Evolutionary conservation across 2,329 filamentous ascomycete genomes (phyloP), one percentile per base, ranked within the genome.

Genomic region (Diaporthe sp.): DNA sequence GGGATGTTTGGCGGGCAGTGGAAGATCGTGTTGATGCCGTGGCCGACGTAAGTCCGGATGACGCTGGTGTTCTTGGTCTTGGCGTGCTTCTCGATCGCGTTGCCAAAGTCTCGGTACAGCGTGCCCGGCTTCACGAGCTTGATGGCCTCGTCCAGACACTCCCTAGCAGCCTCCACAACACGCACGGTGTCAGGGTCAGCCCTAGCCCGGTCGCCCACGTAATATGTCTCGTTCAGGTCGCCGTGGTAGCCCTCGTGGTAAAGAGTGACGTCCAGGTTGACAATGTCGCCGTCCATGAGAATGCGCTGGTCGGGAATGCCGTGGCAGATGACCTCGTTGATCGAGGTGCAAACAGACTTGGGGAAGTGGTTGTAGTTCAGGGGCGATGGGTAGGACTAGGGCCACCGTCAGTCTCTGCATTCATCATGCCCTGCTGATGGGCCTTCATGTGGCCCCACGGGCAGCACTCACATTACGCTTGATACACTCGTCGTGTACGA

Each of bases 251-350:
- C 97, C 75, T 93, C 94, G 82, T 98, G 95, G 84, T 97, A 99
- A 56, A 99, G 86, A 0, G 95, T 96, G 7, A 99, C 94, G 79
- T 99, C 97, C 78, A 99, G 95, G 86, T 99, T 99, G 81, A 99
- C 86, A 77, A 99, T 98, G 80, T 99, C 97, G 76, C 97, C 97
- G 78, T 99, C 96, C 77, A 95, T 85, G 1, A 99, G 89, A 10
- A 94, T 88, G 72, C 97, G 92, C 82, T 97, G 92, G 81, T 99
- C 97, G 22, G 97, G 97, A 77, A 99, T 99, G 70, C 97, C 97
- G 87, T 99, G 97, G 87, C 97, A 99, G 83, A 99, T 98, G 77
- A 98, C 94, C 85, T 99, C 97, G 87, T 99, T 99, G 66, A 94
- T 86, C 3, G 96, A 98, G 4, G 96, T 98, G 85, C 97, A 99